Conservation (phyloP, 371 early-diverging fungal species). For the Mortierella sp. region DNA sequence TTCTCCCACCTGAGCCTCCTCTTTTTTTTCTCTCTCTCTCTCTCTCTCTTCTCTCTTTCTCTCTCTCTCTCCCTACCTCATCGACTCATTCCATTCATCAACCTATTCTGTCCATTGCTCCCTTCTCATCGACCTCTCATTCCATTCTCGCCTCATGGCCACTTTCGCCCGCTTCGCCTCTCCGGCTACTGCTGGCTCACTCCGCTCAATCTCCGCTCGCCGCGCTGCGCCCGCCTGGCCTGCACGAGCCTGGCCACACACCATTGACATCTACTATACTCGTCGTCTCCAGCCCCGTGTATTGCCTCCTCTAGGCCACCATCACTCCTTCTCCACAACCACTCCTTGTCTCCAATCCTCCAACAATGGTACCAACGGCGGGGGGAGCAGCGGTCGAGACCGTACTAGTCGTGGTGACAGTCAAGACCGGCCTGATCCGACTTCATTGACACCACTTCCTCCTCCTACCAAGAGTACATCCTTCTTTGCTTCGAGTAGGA, state of each 20-base stretch:
- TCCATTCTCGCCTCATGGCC: not conserved
- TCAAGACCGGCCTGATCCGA: too few relatives aligned
- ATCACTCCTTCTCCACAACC: too few relatives aligned
- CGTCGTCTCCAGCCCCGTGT: slow-evolving; percentile 8
- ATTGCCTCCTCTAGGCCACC: too few relatives aligned
- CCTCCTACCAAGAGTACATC: too few relatives aligned
- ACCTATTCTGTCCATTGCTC: slow-evolving; percentile 36
- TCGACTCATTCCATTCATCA: not conserved
- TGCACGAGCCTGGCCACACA: slow-evolving; percentile 17
- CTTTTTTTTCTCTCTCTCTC: not conserved
- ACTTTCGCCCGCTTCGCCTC: slow-evolving; percentile 1
- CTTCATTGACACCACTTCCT: too few relatives aligned
- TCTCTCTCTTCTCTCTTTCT: not conserved
- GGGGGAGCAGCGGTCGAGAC: too few relatives aligned
- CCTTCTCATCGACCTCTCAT: not conserved
- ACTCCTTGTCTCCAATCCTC: too few relatives aligned
- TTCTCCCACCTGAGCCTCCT: not conserved
- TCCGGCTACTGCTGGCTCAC: slow-evolving; percentile 13
- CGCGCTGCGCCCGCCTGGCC: slow-evolving; percentile 14
- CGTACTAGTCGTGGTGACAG: too few relatives aligned
- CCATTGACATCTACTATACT: slow-evolving; percentile 23
- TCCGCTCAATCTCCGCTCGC: slow-evolving; percentile 19
- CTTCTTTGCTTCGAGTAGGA: too few relatives aligned
- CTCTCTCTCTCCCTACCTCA: not conserved
- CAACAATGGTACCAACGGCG: too few relatives aligned